phyloP scores from a whole-genome alignment of 225 moss, liverwort and hornwort genomes.

The Thuidium tamariscinum region DNA sequence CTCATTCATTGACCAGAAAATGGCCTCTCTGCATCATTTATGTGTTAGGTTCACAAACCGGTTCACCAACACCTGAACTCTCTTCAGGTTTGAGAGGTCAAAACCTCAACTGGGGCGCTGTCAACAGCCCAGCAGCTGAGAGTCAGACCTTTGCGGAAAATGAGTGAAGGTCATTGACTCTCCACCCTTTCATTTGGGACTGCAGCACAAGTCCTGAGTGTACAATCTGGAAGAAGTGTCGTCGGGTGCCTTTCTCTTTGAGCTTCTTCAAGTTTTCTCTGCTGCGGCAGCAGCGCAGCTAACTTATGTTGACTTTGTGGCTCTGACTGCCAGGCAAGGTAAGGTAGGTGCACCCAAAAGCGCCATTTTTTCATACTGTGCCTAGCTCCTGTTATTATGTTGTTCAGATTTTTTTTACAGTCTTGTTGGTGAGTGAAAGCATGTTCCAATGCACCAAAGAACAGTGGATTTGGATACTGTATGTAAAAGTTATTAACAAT shows the following conservation, averaged over 20 bases:
- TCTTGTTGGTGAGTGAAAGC: too few relatives aligned
- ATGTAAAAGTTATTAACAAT: too few relatives aligned
- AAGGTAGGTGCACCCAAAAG: too few relatives aligned
- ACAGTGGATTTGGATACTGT: too few relatives aligned
- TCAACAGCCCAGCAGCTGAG: background rate
- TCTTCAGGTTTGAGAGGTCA: background rate
- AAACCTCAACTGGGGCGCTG: background rate
- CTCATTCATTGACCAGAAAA: too few relatives aligned
- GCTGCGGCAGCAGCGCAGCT: background rate
- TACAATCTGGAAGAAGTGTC: background rate
- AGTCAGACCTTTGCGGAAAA: background rate
- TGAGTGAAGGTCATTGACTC: background rate
- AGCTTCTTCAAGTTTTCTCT: background rate
- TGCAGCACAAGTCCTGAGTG: too few relatives aligned
- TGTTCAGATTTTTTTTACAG: too few relatives aligned
- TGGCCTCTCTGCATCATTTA: too few relatives aligned
- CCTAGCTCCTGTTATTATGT: too few relatives aligned
- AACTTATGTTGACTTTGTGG: background rate
- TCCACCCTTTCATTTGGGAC: background rate
- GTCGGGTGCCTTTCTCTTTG: background rate
- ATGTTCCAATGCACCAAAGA: too few relatives aligned
- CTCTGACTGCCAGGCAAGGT: background rate
- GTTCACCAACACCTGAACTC: background rate
- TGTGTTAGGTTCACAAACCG: fast-evolving
- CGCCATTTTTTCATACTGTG: too few relatives aligned